Percentiles rank a stretch among this genome's conserved stretches.
Evolutionary conservation across 169 alveolate species (phyloP).

Genomic region (Sarcocystis neurona): DNA sequence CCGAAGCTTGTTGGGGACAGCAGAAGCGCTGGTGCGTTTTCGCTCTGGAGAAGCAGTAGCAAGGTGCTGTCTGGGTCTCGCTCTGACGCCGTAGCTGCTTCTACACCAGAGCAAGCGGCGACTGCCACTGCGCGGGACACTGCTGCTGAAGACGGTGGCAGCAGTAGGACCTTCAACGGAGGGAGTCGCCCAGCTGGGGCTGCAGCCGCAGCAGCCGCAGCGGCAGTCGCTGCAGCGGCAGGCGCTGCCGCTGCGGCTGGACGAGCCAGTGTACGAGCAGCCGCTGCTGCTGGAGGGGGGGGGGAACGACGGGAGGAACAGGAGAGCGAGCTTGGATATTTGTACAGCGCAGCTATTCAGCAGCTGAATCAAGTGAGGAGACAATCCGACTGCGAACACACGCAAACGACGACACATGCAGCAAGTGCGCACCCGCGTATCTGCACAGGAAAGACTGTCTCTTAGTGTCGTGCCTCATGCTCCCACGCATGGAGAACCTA

Average conservation of each 20-base stretch:
- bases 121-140: background rate
- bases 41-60: too few relatives aligned
- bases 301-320: background rate
- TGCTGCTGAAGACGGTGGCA: background rate
- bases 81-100: background rate
- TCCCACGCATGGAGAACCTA: too few relatives aligned
- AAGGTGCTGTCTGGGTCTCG: too few relatives aligned
- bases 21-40: conserved; percentile 8
- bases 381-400: background rate
- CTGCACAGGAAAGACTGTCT: too few relatives aligned
- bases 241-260: background rate
- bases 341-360: background rate
- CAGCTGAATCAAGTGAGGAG: background rate
- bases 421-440: too few relatives aligned
- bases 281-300: background rate
- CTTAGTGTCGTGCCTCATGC: too few relatives aligned
- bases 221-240: background rate
- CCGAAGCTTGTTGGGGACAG: background rate
- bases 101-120: background rate
- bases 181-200: too few relatives aligned
- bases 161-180: background rate
- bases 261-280: background rate
- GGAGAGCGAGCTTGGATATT: background rate
- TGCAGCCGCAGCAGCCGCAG: background rate
- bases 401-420: too few relatives aligned